Base-by-base conservation (phyloP, 2,329 filamentous ascomycete genomes). In the Talaromyces funiculosus region DNA sequence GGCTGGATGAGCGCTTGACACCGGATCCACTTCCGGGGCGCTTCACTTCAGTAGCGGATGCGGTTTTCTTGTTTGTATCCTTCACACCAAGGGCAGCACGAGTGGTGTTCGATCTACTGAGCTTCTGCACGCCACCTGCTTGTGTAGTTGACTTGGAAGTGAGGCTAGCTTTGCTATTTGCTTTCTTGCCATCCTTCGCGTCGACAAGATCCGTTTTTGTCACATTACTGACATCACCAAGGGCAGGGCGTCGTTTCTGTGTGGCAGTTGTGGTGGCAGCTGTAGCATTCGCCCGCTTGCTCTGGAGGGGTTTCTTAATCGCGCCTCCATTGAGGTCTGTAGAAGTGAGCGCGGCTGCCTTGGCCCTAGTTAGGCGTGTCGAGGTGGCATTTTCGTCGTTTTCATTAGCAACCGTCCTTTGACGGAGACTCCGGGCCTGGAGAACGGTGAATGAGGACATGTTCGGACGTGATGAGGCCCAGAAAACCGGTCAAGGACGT, bases 191-290 rank as follows among this genome's bases (percentile, higher is more conserved):
- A 60, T 90, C 89, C 60, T 76, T 82, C 72, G 65, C 68, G 60
- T 69, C 64, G 58, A 90, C 89, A 53, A 83, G 83, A 76, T 75
- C 75, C 16, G 67, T 67, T 64, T 97, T 97, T 69, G 86, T 86
- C 65, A 96, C 89, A 78, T 99, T 99, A 84, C 92, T 97, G 68
- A 97, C 89, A 80, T 99, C 94, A 61, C 90, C 92, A 38, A 99
- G 84, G 53, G 90, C 92, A 68, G 89, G 85, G 72, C 94, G 90
- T 80, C 90, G 94, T 71, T 89, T 84, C 63, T 81, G 81, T 69
- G 81, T 77, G 31, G 43, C 55, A 24, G 45, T 57, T 64, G 72
- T 77, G 63, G 77, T 73, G 53, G 81, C 75, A 56, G 80, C 63
- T 7, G 62, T 67, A 53, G 79, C 74, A 29, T 81, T 77, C 16